A percentile compares a stretch with the other conserved stretches of the same genome.
Evolutionary conservation across 2,329 filamentous ascomycete genomes (phyloP).

Genomic region (Penicillium sp.): DNA sequence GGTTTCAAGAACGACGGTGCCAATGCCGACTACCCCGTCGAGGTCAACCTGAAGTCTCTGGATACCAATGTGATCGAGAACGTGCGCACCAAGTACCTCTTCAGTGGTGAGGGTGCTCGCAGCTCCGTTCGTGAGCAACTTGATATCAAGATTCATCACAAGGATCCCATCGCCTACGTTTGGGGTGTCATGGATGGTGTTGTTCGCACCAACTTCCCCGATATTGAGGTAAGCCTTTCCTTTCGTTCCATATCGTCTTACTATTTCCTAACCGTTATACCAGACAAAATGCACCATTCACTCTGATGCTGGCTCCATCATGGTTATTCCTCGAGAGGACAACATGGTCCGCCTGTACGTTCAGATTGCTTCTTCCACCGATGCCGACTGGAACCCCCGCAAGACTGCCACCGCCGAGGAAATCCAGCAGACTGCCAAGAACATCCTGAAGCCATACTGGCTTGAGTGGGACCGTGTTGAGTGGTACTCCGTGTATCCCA

Average conservation of each 20-base stretch:
- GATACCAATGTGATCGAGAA: constrained; percentile 71
- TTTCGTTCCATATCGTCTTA: neutral
- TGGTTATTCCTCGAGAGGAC: constrained; percentile 58
- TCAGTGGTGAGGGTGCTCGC: constrained; percentile 62
- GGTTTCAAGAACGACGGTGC: constrained; percentile 61
- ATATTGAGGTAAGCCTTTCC: constrained; percentile 53
- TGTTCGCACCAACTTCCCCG: constrained; percentile 62
- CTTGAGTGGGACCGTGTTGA: constrained; percentile 65
- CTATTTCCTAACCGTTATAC: constrained; percentile 1
- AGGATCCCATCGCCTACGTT: constrained; percentile 63
- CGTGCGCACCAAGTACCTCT: constrained; percentile 62
- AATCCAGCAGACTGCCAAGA: constrained; percentile 58
- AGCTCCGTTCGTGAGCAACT: constrained; percentile 64
- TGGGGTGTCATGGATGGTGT: constrained; percentile 69
- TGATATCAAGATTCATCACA: constrained; percentile 64
- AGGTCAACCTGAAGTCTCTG: constrained; percentile 73
- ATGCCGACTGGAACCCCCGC: constrained; percentile 61
- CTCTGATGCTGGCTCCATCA: constrained; percentile 63
- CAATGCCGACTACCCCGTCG: constrained; percentile 72
- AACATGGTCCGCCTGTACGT: constrained; percentile 53
- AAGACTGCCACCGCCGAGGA: constrained; percentile 61
- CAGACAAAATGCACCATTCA: constrained; percentile 69
- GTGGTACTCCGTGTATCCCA: constrained; percentile 67
- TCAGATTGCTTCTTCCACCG: constrained; percentile 63
- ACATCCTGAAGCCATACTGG: constrained; percentile 60